Conservation (phyloP, 108 stramenopile species). For the Cyclotella kingstonii region DNA sequence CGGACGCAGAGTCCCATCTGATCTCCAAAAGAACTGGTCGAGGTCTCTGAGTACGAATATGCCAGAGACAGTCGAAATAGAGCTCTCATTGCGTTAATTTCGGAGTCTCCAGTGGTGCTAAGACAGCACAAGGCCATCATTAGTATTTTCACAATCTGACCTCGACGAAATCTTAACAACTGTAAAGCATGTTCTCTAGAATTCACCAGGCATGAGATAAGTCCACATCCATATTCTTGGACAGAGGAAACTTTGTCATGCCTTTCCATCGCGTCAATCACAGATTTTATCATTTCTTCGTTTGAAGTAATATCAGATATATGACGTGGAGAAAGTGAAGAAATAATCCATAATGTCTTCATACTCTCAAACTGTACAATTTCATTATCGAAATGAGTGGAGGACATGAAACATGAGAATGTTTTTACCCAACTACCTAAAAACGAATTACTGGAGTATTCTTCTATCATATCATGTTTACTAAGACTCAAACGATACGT, state of each 20-base stretch:
- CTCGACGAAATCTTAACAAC: slow-evolving; percentile 12
- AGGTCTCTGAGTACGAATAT: slow-evolving; percentile 10
- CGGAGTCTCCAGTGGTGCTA: slow-evolving; percentile 6
- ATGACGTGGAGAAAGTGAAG: slow-evolving; percentile 1
- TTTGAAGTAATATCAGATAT: slow-evolving; percentile 6
- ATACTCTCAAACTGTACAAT: slow-evolving; percentile 17
- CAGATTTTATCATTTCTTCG: slow-evolving; percentile 12
- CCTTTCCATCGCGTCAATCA: slow-evolving; percentile 12
- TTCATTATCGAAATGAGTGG: slow-evolving; percentile 6
- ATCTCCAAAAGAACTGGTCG: slow-evolving; percentile 10
- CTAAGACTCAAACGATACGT: too few species aligned
- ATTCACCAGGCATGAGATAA: slow-evolving; percentile 12
- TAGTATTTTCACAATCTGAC: slow-evolving; percentile 25
- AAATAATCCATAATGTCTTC: slow-evolving; percentile 19
- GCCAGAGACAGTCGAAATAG: slow-evolving; percentile 27
- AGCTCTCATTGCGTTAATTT: slow-evolving; percentile 28
- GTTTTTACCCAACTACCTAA: slow-evolving; percentile 6
- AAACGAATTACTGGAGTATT: too few species aligned
- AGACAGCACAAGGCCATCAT: slow-evolving; percentile 10
- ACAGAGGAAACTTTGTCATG: slow-evolving; percentile 4
- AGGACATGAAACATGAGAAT: slow-evolving; percentile 7
- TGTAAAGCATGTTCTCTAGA: slow-evolving; percentile 14
- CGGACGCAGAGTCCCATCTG: slow-evolving; percentile 16
- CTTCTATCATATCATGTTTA: too few species aligned
- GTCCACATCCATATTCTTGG: slow-evolving; percentile 25